Conservation (phyloP, 495 filamentous ascomycete genomes). For the Tuber magnatum region DNA sequence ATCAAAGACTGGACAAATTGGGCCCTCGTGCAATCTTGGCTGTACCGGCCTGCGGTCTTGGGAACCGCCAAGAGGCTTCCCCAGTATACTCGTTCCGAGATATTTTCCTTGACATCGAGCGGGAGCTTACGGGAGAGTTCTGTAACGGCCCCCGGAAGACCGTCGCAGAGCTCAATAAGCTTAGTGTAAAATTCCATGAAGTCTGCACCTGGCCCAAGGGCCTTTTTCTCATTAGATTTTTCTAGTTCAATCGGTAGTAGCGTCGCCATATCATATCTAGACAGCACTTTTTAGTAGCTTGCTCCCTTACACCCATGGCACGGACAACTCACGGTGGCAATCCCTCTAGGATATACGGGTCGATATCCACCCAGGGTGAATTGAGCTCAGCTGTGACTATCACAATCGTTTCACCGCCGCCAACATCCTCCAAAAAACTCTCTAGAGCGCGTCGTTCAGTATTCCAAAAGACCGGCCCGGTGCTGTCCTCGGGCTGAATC, state of each 20-base stretch:
- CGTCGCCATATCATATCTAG: background rate
- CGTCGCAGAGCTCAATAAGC: background rate
- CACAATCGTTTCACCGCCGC: background rate
- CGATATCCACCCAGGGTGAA: background rate
- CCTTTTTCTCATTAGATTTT: background rate
- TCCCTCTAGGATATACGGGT: background rate
- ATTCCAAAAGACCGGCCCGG: background rate
- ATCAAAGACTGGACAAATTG: background rate
- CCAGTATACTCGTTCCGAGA: background rate
- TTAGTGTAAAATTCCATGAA: background rate
- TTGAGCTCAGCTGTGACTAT: background rate
- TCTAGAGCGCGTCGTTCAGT: background rate
- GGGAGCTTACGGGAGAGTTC: background rate
- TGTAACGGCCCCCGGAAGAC: background rate
- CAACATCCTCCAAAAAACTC: background rate
- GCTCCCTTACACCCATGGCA: background rate
- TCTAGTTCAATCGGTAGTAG: constrained; percentile 3
- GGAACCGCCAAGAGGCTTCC: background rate
- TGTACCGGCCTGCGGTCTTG: background rate
- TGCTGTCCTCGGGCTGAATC: background rate
- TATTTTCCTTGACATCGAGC: background rate
- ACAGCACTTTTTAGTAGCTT: background rate
- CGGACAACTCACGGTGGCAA: constrained; percentile 2
- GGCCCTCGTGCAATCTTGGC: background rate
- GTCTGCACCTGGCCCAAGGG: background rate